Percentiles rank a stretch among this genome's conserved stretches.
phyloP scores from a whole-genome alignment of 306 rosid genomes.

The Carpinus fangiana region DNA sequence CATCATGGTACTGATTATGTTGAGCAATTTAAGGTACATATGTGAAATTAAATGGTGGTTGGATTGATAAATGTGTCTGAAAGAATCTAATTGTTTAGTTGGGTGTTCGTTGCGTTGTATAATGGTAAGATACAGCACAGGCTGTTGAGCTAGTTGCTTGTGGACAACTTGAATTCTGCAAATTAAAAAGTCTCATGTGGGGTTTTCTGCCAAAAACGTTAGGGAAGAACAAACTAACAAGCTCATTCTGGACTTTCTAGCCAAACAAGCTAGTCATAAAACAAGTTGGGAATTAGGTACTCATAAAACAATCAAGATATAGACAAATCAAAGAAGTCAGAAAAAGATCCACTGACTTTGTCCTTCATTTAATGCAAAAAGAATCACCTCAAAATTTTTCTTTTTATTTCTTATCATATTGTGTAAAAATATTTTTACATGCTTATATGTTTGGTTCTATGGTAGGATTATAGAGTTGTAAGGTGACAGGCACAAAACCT shows the following conservation, averaged over 20 bases:
- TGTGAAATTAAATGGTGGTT: not conserved
- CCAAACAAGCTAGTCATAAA: conserved; percentile 1
- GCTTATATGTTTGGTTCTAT: not conserved
- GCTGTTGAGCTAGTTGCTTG: not conserved
- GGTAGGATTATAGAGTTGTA: not conserved
- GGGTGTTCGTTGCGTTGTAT: not conserved
- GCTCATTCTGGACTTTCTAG: not conserved
- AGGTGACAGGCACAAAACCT: not conserved
- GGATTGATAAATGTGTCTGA: not conserved
- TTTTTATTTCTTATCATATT: not conserved
- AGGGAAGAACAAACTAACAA: not conserved
- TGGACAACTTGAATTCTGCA: not conserved
- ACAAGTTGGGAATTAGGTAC: not conserved
- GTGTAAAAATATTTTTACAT: not conserved
- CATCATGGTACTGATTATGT: not conserved
- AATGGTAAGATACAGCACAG: not conserved
- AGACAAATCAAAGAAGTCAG: conserved; percentile 1
- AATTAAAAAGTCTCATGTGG: not conserved
- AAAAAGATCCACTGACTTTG: not conserved
- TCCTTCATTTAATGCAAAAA: not conserved
- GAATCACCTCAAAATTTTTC: not conserved
- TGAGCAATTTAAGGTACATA: not conserved
- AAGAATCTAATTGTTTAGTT: not conserved
- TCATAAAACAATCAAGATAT: not conserved
- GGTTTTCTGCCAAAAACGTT: not conserved